phyloP scores from a whole-genome alignment of 257 asterid species.

The Lycium ferocissimum region DNA sequence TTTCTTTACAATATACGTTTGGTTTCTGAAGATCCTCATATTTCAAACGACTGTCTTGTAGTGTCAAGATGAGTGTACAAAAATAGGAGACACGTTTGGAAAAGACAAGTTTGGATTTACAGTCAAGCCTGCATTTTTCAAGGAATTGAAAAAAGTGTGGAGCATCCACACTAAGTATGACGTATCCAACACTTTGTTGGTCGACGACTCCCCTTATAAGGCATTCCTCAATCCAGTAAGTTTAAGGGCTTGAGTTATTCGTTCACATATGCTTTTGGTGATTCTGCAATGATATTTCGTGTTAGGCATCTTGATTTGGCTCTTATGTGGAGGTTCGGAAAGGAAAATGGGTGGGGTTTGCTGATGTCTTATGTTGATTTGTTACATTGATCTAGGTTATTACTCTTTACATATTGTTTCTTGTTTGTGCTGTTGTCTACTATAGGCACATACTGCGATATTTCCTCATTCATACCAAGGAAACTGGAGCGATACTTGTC shows the following conservation, averaged over 20 bases:
- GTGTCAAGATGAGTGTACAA: too few species aligned
- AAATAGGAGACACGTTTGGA: too few species aligned
- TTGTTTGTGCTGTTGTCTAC: neutral
- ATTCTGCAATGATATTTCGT: neutral
- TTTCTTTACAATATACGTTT: too few species aligned
- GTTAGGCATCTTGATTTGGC: neutral
- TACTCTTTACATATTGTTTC: neutral
- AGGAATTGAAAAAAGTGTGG: too few species aligned
- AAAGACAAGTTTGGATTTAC: too few species aligned
- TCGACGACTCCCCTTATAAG: neutral
- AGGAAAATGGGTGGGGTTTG: too few species aligned
- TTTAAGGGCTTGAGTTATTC: neutral
- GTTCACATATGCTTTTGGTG: too few species aligned
- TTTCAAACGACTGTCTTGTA: too few species aligned
- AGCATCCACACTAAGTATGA: neutral
- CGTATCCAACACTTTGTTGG: neutral
- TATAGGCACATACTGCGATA: slow-evolving; percentile 1
- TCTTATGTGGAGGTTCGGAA: too few species aligned
- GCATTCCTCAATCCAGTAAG: neutral
- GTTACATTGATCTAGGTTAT: neutral
- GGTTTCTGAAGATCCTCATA: too few species aligned
- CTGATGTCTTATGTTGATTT: neutral
- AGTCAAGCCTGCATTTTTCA: too few species aligned
- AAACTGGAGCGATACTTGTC: neutral
- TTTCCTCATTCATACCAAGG: neutral